Evolutionary conservation across 2,329 filamentous ascomycete genomes (phyloP), one percentile per base, ranked within the genome.

Genomic region (Didymella lethalis): DNA sequence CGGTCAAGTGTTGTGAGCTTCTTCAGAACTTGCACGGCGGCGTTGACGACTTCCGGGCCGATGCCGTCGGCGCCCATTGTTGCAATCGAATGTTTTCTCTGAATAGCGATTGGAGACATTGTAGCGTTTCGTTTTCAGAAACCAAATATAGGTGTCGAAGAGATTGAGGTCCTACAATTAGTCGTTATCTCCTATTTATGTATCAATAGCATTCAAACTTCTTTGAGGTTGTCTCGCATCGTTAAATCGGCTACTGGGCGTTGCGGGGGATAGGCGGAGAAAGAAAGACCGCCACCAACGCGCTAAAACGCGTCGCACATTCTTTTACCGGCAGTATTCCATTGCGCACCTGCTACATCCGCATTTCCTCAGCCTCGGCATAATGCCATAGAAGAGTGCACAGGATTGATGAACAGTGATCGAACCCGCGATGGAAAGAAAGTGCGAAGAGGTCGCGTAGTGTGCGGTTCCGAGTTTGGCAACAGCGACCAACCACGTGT

Each of bases 21-120:
- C 61, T 86, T 81, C 49, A 91, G 75, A 0, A 88, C 89, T 41
- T 83, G 79, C 8, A 90, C 84, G 2, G 86, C 87, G 1, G 86
- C 86, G 31, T 82, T 79, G 73, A 89, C 85, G 11, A 91, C 88
- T 73, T 91, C 89, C 1, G 83, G 83, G 1, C 89, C 88, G 60
- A 91, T 90, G 53, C 88, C 88, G 68, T 91, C 88, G 7, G 86
- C 89, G 0, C 88, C 87, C 54, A 91, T 88, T 81, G 70, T 73
- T 16, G 72, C 73, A 48, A 75, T 72, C 48, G 66, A 74, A 47
- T 74, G 60, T 25, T 62, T 69, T 18, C 65, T 67, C 31, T 62
- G 60, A 3, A 67, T 53, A 32, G 65, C 61, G 38, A 63, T 65
- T 45, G 73, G 64, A 28, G 70, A 68, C 70, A 73, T 74, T 18